phyloP scores from a whole-genome alignment of 805 yeast species.

The Yamadazyma takamatsuzukensis region DNA sequence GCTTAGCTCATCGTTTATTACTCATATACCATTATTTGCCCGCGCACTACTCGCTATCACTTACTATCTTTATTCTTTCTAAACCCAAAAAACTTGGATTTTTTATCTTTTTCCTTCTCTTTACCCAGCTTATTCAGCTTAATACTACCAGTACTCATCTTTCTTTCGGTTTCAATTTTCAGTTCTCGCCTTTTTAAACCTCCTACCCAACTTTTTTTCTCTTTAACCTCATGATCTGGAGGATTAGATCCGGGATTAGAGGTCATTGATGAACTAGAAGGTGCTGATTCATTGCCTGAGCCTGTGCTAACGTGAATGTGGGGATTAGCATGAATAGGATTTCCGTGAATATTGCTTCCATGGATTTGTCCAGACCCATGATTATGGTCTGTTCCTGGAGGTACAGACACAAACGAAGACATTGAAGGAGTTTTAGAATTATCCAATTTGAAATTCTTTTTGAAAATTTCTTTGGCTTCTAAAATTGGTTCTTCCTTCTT shows the following conservation, averaged over 20 bases:
- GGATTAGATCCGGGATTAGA: no score
- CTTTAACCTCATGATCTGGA: slow-evolving; percentile 14
- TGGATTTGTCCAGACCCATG: no score
- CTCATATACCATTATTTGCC: no score
- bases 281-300: no score
- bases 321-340: no score
- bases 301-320: slow-evolving; percentile 9
- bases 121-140: slow-evolving; percentile 15
- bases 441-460: slow-evolving; percentile 29
- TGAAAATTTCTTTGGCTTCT: slow-evolving; percentile 19
- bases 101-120: slow-evolving; percentile 16
- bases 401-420: slow-evolving; percentile 8
- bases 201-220: slow-evolving; percentile 41
- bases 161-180: slow-evolving; percentile 17
- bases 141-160: slow-evolving; percentile 18
- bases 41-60: no score
- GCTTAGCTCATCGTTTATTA: no score
- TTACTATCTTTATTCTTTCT: slow-evolving; percentile 20
- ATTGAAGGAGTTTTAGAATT: slow-evolving; percentile 7
- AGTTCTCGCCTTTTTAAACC: slow-evolving; percentile 32
- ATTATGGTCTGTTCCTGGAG: no score
- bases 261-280: no score
- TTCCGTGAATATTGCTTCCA: no score
- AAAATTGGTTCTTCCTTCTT: background rate
- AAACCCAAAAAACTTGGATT: slow-evolving; percentile 34